Base-by-base conservation (phyloP, 257 asterid genomes). In the Henckelia pumila region DNA sequence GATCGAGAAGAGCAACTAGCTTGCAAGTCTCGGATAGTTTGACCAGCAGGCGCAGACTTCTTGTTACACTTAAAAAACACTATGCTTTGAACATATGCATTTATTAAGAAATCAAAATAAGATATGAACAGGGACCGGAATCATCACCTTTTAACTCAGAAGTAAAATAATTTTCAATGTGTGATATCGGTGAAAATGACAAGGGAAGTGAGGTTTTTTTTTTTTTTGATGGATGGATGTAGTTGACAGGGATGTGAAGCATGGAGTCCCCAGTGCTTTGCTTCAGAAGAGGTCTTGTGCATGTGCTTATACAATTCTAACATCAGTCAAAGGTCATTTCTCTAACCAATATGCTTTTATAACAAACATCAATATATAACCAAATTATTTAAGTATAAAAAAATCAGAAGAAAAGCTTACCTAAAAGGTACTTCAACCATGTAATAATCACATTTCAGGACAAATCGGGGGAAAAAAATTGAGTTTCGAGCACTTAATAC, bases 281-380 rank as follows among this genome's bases (percentile, higher is more conserved):
- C 53, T 44, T 44, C 50, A 40, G 50, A 40, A 40, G 53, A 44
- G 53, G 53, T 14, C 20, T 44, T 64, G 9, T 76, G 79, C 95
- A 91, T 85, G 96, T 85, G 96, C 89, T 64, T 74, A 44, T 72
- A 76, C 68, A 57, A 49, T 72, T 72, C 69, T 67, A 75, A 71
- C 79, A 60, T 75, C 64, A 24, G 65, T 69, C 71, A 37, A 73
- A 56, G 77, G 63, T 62, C 64, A 26, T 23, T 52, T 67, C 55
- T 77, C 50, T 53, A 57, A 56, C 63, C 62, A 71, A 44, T 21
- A 73, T 37, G 56, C 68, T 69, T 65, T 33, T 68, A 67, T 35
- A 60, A 70, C 26, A 75, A 40, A 70, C 65, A 77, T 35, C 59
- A 9, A 30, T 62, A 55, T 61, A 59, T 63, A 68, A 63, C 72